Evolutionary conservation across 345 rosid genomes (phyloP).

Genomic region (Corymbia maculata): DNA sequence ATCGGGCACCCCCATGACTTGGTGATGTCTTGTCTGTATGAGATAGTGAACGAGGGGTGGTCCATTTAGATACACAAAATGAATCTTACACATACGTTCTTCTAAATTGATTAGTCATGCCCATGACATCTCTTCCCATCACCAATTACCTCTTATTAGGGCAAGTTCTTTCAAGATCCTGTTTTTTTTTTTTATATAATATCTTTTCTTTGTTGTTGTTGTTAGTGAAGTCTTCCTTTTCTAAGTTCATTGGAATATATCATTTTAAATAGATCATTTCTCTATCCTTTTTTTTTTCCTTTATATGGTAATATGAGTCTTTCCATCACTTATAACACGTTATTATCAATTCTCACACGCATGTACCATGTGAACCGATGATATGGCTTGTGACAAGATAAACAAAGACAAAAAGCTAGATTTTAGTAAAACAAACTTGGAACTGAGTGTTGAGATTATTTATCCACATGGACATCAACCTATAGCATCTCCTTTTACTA

Average conservation of each 20-base stretch:
- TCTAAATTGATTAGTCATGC: not conserved
- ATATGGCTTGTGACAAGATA: not conserved
- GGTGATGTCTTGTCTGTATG: not conserved
- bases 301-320: not conserved
- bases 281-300: not conserved
- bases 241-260: not conserved
- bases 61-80: not conserved
- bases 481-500: not conserved
- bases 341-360: not conserved
- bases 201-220: not conserved
- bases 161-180: not conserved
- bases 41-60: conserved; percentile 9
- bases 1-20: not conserved
- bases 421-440: not conserved
- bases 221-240: not conserved
- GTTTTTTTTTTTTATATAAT: not conserved
- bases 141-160: not conserved
- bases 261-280: not conserved
- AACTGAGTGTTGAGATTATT: not conserved
- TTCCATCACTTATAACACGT: not conserved
- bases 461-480: not conserved
- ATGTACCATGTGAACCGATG: not conserved
- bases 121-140: not conserved
- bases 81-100: not conserved
- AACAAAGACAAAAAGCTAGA: not conserved